Evolutionary conservation across 2,329 filamentous ascomycete species (phyloP), one percentile per base, ranked within the genome.

Genomic region (Xylariales sp.): DNA sequence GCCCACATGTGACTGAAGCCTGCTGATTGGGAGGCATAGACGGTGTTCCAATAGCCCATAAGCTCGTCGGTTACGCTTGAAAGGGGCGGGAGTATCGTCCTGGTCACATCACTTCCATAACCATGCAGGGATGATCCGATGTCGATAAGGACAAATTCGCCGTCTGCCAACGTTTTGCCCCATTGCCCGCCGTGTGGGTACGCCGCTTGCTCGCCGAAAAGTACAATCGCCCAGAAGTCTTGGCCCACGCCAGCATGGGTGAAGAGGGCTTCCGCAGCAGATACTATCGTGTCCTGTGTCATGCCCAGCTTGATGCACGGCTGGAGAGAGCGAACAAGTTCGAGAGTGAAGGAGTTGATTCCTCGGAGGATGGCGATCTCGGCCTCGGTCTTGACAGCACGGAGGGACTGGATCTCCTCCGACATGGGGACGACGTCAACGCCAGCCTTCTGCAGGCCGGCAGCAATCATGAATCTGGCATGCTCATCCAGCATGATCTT

Each of bases 401-500:
- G 47, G 5, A 54, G 45, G 16, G 45, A 47, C 45, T 50, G 47
- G 15, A 54, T 40, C 5, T 36, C 40, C 37, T 48, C 44, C 34
- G 41, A 51, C 54, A 56, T 56, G n/a, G 54, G 48, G 4, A 52
- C 42, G 17, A 56, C 51, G 7, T 53, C 49, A 24, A 57, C 29
- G 13, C 53, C 52, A 20, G 48, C 51, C 6, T 33, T 28, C 40
- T 51, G 40, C 16, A 57, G 46, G 2, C 53, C 53, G 1, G 52
- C 50, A 3, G 51, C 53, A n/a, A 56, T 55, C 53, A 55, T 56
- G 42, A 48, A 52, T 13, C 54, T 33, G 24, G 43, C 29, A 36
- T 57, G 54, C 41, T 57, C 54, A 36, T 57, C 54, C 19, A 57
- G 21, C 48, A 57, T 54, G 44, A 56, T 37, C 38, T 40, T 52